Percentiles rank a stretch among this genome's conserved stretches.
phyloP scores from a whole-genome alignment of 768 basidiomycete genomes.

The Calocera viscosa region DNA sequence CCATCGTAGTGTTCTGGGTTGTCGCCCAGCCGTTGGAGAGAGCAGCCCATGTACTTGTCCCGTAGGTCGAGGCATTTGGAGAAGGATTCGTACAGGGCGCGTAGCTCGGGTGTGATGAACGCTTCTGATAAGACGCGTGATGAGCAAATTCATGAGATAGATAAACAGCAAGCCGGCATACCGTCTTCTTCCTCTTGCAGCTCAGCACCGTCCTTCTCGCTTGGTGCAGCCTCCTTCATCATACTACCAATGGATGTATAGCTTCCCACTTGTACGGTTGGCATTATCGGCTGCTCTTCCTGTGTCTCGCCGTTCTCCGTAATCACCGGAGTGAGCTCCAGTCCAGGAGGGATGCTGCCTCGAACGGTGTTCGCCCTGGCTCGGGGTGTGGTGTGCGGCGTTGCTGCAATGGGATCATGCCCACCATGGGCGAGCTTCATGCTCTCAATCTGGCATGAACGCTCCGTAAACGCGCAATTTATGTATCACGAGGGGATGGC shows the following conservation, averaged over 20 bases:
- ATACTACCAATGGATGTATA: not conserved
- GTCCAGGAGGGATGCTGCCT: not conserved
- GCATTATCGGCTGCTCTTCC: not conserved
- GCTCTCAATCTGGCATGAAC: not conserved
- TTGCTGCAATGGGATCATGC: not conserved
- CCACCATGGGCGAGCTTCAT: constrained; percentile 6
- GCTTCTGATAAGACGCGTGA: not conserved
- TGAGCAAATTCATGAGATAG: not conserved
- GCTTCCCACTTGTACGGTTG: not conserved
- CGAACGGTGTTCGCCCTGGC: constrained; percentile 2
- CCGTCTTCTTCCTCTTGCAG: not conserved
- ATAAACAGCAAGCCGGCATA: not conserved
- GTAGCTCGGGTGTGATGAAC: constrained; percentile 24
- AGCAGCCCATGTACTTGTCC: constrained; percentile 86
- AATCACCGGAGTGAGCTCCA: not conserved
- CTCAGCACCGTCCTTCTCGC: not conserved
- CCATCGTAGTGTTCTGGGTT: constrained; percentile 88
- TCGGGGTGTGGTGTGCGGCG: constrained; percentile 5
- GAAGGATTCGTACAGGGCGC: constrained; percentile 51
- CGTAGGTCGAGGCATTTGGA: constrained; percentile 78
- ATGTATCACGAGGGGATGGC: not conserved
- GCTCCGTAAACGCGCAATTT: not conserved
- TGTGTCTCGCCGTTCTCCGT: not conserved
- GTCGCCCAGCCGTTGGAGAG: constrained; percentile 85
- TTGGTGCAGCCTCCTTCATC: not conserved